Conservation (phyloP, 129 eudicot species). For the Flaveria sonorensis region DNA sequence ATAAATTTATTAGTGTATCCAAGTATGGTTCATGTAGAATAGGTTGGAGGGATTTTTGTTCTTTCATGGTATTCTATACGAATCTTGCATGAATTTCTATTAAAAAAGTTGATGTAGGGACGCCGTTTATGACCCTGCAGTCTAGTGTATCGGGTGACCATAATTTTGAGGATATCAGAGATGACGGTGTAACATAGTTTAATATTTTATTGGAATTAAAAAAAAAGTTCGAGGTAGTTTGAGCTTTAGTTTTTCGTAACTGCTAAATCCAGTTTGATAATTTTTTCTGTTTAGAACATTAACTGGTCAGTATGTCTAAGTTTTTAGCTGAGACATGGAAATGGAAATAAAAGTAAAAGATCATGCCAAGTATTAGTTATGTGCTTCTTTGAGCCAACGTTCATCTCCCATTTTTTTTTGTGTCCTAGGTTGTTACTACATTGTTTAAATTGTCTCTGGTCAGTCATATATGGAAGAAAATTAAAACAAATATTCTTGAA, state of each 20-base stretch:
- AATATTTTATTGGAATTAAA: not conserved
- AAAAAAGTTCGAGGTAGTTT: no score
- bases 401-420: not conserved
- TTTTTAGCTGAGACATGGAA: not conserved
- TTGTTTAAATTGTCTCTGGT: not conserved
- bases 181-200: not conserved
- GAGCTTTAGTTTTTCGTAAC: not conserved
- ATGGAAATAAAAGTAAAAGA: slow-evolving; percentile 6
- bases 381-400: not conserved
- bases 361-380: not conserved
- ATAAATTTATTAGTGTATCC: not conserved
- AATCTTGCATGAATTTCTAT: not conserved
- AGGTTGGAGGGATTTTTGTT: no score
- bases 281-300: not conserved
- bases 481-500: not conserved
- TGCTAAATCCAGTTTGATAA: not conserved
- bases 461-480: slow-evolving; percentile 1
- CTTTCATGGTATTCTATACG: no score
- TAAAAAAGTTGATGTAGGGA: not conserved
- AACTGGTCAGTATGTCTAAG: not conserved
- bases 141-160: not conserved
- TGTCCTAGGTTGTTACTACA: not conserved
- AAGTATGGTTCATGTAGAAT: not conserved
- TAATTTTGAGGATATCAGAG: slow-evolving; percentile 2
- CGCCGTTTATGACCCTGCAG: not conserved